phyloP scores from a whole-genome alignment of 306 rosid genomes.

The Dalbergia cultrata region DNA sequence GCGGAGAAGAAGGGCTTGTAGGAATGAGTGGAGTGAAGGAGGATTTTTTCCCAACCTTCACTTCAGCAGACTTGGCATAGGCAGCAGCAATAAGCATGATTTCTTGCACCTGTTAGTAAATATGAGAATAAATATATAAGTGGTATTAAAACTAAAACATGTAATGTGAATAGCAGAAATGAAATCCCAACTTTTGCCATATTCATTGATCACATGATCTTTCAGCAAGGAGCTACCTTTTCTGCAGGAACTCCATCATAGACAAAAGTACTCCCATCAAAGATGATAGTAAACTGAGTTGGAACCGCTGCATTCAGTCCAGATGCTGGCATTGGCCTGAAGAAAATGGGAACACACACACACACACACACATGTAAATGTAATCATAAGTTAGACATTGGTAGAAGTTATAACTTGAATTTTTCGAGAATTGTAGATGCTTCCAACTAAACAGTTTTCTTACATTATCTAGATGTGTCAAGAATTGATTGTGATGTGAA shows the following conservation, averaged over 20 bases:
- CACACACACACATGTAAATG: not conserved
- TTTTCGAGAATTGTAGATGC: not conserved
- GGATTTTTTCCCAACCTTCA: slow-evolving; percentile 53
- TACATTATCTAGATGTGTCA: slow-evolving; percentile 8
- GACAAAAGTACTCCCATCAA: slow-evolving; percentile 63
- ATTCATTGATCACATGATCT: slow-evolving; percentile 2
- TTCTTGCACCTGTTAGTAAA: slow-evolving; percentile 60
- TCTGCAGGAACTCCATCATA: slow-evolving; percentile 73
- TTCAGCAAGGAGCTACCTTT: slow-evolving; percentile 53
- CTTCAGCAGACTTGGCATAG: slow-evolving; percentile 60
- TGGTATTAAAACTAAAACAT: not conserved
- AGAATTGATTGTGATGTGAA: slow-evolving; percentile 22
- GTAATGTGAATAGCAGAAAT: slow-evolving; percentile 1
- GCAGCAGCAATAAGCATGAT: slow-evolving; percentile 63
- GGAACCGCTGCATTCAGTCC: slow-evolving; percentile 37
- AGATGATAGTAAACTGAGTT: slow-evolving; percentile 64
- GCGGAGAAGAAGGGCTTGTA: slow-evolving; percentile 53
- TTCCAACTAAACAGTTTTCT: not conserved
- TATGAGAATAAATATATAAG: not conserved
- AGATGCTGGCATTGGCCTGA: slow-evolving; percentile 59
- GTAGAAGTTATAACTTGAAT: not conserved
- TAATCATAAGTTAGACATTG: not conserved
- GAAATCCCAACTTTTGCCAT: not conserved
- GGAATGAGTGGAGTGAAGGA: slow-evolving; percentile 54
- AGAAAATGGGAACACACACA: slow-evolving; percentile 1